phyloP scores from a whole-genome alignment of 257 asterid species.

The Nicotiana benthamiana region DNA sequence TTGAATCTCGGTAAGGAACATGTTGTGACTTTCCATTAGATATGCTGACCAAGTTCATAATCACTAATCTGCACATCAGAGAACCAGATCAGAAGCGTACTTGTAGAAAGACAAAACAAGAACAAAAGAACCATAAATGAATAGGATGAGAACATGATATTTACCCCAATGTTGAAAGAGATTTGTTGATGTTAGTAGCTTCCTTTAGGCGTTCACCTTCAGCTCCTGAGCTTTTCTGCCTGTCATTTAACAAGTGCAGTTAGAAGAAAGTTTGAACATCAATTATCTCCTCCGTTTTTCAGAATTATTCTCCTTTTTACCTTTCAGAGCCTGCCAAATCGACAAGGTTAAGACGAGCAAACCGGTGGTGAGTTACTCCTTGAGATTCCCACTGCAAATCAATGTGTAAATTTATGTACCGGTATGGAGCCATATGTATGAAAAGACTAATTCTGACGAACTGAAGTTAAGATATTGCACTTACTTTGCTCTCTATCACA shows the following conservation, averaged over 20 bases:
- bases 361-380: slow-evolving; percentile 86
- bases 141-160: slow-evolving; percentile 11
- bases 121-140: not conserved
- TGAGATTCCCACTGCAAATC: slow-evolving; percentile 73
- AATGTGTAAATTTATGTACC: not conserved
- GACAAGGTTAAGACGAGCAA: slow-evolving; percentile 90
- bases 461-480: not conserved
- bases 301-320: slow-evolving; percentile 29
- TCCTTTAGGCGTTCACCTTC: slow-evolving; percentile 98
- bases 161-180: slow-evolving; percentile 97
- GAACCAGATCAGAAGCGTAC: not conserved
- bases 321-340: slow-evolving; percentile 99
- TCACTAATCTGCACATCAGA: slow-evolving; percentile 66
- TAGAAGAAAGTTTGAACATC: not conserved
- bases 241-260: slow-evolving; percentile 21
- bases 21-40: slow-evolving; percentile 87
- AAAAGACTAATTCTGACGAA: slow-evolving; percentile 1
- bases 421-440: slow-evolving; percentile 3
- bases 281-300: not conserved
- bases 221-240: slow-evolving; percentile 99
- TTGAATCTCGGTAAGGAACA: slow-evolving; percentile 96
- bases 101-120: not conserved
- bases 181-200: slow-evolving; percentile 95
- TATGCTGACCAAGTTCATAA: slow-evolving; percentile 86
- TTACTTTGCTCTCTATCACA: slow-evolving; percentile 86